Base-by-base conservation (phyloP, 176 grass and related monocot genomes). In the Puya raimondii region DNA sequence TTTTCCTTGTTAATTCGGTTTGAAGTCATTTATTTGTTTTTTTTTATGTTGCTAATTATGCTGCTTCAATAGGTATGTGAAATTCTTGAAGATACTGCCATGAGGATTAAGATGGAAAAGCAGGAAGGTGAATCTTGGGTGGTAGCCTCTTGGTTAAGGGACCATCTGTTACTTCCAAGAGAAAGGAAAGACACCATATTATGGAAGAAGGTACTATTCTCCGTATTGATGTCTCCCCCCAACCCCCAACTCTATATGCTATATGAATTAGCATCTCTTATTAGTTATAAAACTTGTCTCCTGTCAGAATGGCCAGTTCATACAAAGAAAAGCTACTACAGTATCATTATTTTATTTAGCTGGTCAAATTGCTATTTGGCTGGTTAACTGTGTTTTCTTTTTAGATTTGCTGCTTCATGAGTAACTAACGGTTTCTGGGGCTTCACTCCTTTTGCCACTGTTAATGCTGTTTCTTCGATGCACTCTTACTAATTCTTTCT, bases 161-260 rank as follows among this genome's bases (percentile, higher is more conserved):
- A 95, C 87, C 84, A 97, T 83, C 74, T 97, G 47, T 65, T 97
- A 48, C 68, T 74, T 78, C 84, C 84, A 64, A 83, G 59, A 74
- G 89, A 96, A 83, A 87, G 89, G 82, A 91, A 76, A 75, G 80
- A 90, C 65, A 10, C 42, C 70, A 72, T 77, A 25, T 67, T 96
- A 70, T 96, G 92, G 92, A 96, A 89, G 47, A 92, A 96, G 88
- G 92, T 96, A 81, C 7, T 68, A 68, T 15, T 76, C 27, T 77
- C n/a, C 10, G 10, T 59, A 17, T 51, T 59, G 6, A n/a, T 69
- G 20, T 48, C 57, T 27, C 48, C 48, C 51, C 2, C 42, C 50
- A 57, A 2, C 58, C 66, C 33, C 17, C 15, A 67, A 15, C 23
- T 54, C 9, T 9, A 53, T 47, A 13, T 47, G 11, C 5, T 57